Evolutionary conservation across 768 basidiomycete species (phyloP), one percentile per base, ranked within the genome.

Genomic region (Tulasnella sp.): DNA sequence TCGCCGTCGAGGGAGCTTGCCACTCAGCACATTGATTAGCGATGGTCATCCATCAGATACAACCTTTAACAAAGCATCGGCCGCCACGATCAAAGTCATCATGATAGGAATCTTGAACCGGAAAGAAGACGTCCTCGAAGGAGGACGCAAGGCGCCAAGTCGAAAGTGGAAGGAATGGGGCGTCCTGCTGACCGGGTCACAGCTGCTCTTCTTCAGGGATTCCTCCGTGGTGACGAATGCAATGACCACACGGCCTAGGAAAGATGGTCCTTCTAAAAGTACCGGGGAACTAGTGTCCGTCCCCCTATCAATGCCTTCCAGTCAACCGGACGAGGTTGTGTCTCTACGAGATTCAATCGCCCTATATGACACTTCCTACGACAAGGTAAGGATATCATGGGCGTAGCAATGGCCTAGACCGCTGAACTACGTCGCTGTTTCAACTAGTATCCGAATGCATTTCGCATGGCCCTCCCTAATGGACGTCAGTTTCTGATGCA

Each of bases 161-260:
- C 78, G 90, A 50, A 98, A 92, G 72, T 98, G 96, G 96, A 84
- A 78, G 65, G 72, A 80, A 10, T 93, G 84, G 78, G 84, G 81
- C 62, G 87, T 92, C 8, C 76, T 93, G 51, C 75, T 99, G 58
- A 92, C 92, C 2, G 85, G 82, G 24, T 92, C 91, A 3, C 94
- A 97, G 66, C 75, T 99, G 3, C 77, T 97, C 46, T 85, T 98
- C 69, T 92, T 92, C 72, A 85, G 86, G 27, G 87, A 91, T 69
- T 68, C 78, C 2, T 66, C 77, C 12, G 83, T 78, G 80, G 77
- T 78, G 2, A 30, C 29, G 22, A n/a, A 31, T 59, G 7, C 19
- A n/a, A n/a, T 52, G 17, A 10, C 50, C n/a, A 19, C 45, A 19
- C 8, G 5, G 5, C 25, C n/a, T 22, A 27, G 24, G n/a, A 34